Percentiles rank a stretch among this genome's conserved stretches.
phyloP scores from a whole-genome alignment of 192 early-diverging fungal genomes.

The Thoreauomyces humboldtii region DNA sequence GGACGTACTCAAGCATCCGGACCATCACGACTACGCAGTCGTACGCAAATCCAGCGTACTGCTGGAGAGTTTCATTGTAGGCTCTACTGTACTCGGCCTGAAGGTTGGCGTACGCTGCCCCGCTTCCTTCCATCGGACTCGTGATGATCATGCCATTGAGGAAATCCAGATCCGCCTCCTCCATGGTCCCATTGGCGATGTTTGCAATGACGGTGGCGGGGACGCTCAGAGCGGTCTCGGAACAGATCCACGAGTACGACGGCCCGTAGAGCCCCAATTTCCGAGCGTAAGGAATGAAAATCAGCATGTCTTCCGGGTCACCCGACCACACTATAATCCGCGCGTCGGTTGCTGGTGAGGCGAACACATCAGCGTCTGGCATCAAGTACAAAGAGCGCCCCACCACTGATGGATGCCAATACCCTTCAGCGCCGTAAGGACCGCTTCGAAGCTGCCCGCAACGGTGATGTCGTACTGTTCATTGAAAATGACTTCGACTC shows the following conservation, averaged over 20 bases:
- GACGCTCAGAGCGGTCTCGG: conserved; percentile 1
- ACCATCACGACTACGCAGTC: background rate
- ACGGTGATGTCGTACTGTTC: background rate
- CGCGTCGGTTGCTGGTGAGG: conserved; percentile 8
- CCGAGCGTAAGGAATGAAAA: conserved; percentile 3
- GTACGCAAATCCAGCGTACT: conserved; percentile 3
- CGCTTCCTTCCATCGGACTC: background rate
- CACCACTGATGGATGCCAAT: no score
- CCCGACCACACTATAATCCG: conserved; percentile 6
- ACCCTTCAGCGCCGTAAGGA: background rate
- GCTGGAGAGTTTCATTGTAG: no score
- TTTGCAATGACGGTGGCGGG: background rate
- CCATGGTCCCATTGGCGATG: background rate
- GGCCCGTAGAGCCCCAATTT: conserved; percentile 6
- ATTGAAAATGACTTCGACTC: background rate
- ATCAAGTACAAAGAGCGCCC: no score
- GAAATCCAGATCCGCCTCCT: conserved; percentile 1
- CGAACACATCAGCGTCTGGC: no score
- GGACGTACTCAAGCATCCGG: background rate
- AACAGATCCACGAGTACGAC: background rate
- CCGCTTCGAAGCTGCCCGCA: background rate
- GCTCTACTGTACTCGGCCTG: background rate
- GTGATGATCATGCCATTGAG: conserved; percentile 1
- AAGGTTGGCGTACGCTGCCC: background rate
- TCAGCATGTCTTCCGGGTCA: background rate